Evolutionary conservation across 306 rosid species (phyloP).

Genomic region (Fragaria ananassa): DNA sequence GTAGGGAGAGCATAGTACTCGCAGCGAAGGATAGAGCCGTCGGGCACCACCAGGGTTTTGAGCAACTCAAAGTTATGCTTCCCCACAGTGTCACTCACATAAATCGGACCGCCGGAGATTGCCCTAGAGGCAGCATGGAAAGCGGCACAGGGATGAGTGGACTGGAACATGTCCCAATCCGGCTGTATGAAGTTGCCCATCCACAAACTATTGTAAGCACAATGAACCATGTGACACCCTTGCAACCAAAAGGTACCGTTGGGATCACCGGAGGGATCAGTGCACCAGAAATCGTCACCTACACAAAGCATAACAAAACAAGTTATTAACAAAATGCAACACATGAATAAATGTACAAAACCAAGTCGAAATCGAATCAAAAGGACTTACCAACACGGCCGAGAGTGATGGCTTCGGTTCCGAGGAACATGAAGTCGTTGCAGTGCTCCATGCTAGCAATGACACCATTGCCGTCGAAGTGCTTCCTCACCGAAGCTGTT

Average conservation of each 20-base stretch:
- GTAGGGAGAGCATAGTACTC: constrained; percentile 81
- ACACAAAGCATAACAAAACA: background rate
- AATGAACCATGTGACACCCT: constrained; percentile 99
- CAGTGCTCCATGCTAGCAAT: constrained; percentile 99
- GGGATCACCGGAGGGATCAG: constrained; percentile 86
- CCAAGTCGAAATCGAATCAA: background rate
- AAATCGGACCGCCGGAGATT: constrained; percentile 92
- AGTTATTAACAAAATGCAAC: background rate
- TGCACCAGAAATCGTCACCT: constrained; percentile 99
- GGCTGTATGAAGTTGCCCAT: constrained; percentile 96
- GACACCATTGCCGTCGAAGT: constrained; percentile 87
- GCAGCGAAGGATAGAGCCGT: constrained; percentile 86
- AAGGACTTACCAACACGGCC: constrained; percentile 83
- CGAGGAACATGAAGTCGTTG: constrained; percentile 93
- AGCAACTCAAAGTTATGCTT: constrained; percentile 79
- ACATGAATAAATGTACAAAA: background rate
- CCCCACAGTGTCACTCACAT: constrained; percentile 74
- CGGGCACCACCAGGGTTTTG: constrained; percentile 66
- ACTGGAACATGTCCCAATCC: constrained; percentile 98
- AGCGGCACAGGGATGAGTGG: constrained; percentile 88
- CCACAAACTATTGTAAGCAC: constrained; percentile 93
- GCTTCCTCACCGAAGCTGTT: constrained; percentile 69
- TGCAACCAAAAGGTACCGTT: constrained; percentile 94
- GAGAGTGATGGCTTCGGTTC: constrained; percentile 83
- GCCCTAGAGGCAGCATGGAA: constrained; percentile 96